Evolutionary conservation across 2,329 filamentous ascomycete genomes (phyloP).

Genomic region (Cytospora schulzeri): DNA sequence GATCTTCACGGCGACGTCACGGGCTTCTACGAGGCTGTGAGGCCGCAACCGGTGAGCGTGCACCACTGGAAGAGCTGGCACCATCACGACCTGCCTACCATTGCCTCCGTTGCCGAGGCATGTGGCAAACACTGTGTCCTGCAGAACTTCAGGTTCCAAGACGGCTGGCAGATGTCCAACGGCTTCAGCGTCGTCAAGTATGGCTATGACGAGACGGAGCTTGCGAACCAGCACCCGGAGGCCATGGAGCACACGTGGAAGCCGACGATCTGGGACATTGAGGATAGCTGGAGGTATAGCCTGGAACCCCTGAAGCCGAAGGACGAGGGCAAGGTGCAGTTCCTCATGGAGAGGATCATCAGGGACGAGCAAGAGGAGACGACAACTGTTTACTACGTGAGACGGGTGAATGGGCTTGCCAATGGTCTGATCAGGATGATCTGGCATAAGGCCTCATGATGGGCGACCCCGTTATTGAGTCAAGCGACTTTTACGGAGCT

Average conservation of each 20-base stretch:
- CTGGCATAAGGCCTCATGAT: constrained; percentile 27
- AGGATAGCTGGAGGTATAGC: constrained; percentile 27
- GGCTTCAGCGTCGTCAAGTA: constrained; percentile 46
- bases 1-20: constrained; percentile 45
- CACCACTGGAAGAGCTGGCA: constrained; percentile 46
- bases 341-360: constrained; percentile 26
- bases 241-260: constrained; percentile 44
- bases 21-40: constrained; percentile 47
- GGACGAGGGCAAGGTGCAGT: constrained; percentile 29
- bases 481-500: neutral
- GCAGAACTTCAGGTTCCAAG: constrained; percentile 40
- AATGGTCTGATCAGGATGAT: constrained; percentile 25
- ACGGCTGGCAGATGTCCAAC: constrained; percentile 41
- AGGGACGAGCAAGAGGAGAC: constrained; percentile 18
- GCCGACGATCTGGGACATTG: constrained; percentile 23
- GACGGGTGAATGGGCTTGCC: constrained; percentile 21
- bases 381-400: constrained; percentile 26
- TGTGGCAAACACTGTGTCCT: constrained; percentile 45
- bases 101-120: constrained; percentile 40
- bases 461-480: neutral
- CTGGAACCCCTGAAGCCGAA: constrained; percentile 26
- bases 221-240: constrained; percentile 39
- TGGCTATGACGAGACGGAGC: constrained; percentile 33
- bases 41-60: constrained; percentile 43
- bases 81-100: constrained; percentile 37